These are phyloP conservation scores for Penicillium paxilli DNA, from an alignment of 495 filamentous ascomycete species.

Conservation along the genomic window DNA sequence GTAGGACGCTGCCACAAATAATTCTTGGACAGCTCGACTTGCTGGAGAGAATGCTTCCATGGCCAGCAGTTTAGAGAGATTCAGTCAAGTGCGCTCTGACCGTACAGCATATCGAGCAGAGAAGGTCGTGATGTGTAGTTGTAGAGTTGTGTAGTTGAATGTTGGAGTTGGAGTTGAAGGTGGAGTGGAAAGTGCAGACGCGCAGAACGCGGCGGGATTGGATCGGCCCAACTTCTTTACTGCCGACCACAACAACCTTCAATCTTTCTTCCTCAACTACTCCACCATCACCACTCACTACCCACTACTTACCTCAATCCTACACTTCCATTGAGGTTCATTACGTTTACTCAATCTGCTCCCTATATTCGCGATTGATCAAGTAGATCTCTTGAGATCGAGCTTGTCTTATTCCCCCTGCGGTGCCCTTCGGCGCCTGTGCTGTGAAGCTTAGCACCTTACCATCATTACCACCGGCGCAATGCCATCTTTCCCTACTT, in stretches of 20 bases:
- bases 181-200: constrained; percentile 21
- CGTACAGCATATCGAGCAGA: constrained; percentile 13
- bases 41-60: constrained; percentile 18
- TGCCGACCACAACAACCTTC: too few species aligned
- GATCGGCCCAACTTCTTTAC: constrained; percentile 18
- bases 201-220: constrained; percentile 32
- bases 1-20: constrained; percentile 22
- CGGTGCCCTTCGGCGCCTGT: constrained; percentile 25
- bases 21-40: constrained; percentile 12
- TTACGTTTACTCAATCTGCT: too few species aligned
- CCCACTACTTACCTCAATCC: background rate
- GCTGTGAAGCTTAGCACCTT: constrained; percentile 13
- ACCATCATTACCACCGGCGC: constrained; percentile 14
- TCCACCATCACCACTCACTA: constrained; percentile 10
- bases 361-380: background rate
- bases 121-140: too few species aligned
- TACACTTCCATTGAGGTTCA: background rate
- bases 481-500: constrained; percentile 42
- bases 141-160: background rate
- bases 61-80: background rate
- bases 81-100: constrained; percentile 3
- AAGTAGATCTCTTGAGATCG: background rate
- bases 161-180: constrained; percentile 6
- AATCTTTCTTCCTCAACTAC: too few species aligned
- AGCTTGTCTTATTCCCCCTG: constrained; percentile 2